phyloP scores from a whole-genome alignment of 2,329 filamentous ascomycete genomes.

The Pseudocercospora ulei region DNA sequence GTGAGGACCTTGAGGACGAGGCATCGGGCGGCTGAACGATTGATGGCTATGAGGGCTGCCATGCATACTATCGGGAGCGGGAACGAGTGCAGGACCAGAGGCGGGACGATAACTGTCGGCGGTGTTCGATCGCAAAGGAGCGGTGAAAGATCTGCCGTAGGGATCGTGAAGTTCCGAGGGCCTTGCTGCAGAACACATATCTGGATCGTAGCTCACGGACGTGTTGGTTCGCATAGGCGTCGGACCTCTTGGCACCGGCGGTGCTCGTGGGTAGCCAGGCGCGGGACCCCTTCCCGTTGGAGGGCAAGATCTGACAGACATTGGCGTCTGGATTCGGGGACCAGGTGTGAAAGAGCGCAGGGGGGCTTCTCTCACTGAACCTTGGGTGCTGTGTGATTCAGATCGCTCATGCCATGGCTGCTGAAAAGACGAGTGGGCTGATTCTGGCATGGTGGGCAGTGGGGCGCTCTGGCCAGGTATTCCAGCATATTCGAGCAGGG shows the following conservation, averaged over 20 bases:
- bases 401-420: constrained; percentile 21
- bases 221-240: constrained; percentile 20
- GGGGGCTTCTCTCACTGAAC: constrained; percentile 13
- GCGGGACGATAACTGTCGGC: constrained; percentile 23
- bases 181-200: constrained; percentile 12
- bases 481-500: constrained; percentile 53
- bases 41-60: constrained; percentile 27
- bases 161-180: constrained; percentile 13
- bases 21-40: constrained; percentile 22
- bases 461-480: constrained; percentile 25
- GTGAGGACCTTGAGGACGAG: constrained; percentile 11
- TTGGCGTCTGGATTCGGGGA: constrained; percentile 13
- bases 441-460: constrained; percentile 23
- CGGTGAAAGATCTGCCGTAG: constrained; percentile 17
- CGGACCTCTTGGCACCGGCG: constrained; percentile 16
- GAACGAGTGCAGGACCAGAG: constrained; percentile 19
- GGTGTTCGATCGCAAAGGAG: constrained; percentile 25
- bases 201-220: constrained; percentile 16
- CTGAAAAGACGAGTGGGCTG: constrained; percentile 22
- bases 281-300: constrained; percentile 9
- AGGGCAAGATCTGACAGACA: constrained; percentile 15
- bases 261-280: constrained; percentile 15
- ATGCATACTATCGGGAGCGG: constrained; percentile 20
- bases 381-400: constrained; percentile 18
- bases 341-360: constrained; percentile 11